Evolutionary conservation across 352 stramenopile species (phyloP).

Genomic region (Phytophthora kernoviae): DNA sequence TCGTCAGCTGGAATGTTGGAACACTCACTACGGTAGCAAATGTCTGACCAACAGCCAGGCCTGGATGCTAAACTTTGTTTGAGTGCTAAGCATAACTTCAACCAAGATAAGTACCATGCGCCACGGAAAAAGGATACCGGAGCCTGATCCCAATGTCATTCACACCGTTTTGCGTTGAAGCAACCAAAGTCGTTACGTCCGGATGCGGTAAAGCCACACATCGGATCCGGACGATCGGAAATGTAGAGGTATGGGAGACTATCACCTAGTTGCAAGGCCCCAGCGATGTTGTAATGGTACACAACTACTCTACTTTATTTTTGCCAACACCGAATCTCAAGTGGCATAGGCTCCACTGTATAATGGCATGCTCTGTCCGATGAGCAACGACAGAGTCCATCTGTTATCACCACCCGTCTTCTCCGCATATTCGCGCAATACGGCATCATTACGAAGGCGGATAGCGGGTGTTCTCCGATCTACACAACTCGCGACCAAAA

Average conservation of each 20-base stretch:
- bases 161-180: not conserved
- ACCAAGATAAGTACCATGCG: not conserved
- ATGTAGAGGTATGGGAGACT: not conserved
- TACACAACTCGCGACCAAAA: constrained; percentile 26
- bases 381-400: constrained; percentile 38
- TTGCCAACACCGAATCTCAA: not conserved
- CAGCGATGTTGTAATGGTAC: not conserved
- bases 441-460: constrained; percentile 28
- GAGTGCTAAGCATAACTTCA: not conserved
- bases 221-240: not conserved
- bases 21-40: not conserved
- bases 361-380: constrained; percentile 37
- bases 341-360: constrained; percentile 10
- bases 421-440: constrained; percentile 28
- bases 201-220: too few relatives aligned
- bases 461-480: constrained; percentile 16
- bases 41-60: not conserved
- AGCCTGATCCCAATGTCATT: not conserved
- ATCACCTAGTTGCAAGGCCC: too few relatives aligned
- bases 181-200: not conserved
- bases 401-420: constrained; percentile 11
- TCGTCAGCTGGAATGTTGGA: not conserved
- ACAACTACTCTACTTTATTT: not conserved
- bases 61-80: too few relatives aligned
- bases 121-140: not conserved